Evolutionary conservation across 2,329 filamentous ascomycete species (phyloP).

Genomic region (Cryphonectria radicalis): DNA sequence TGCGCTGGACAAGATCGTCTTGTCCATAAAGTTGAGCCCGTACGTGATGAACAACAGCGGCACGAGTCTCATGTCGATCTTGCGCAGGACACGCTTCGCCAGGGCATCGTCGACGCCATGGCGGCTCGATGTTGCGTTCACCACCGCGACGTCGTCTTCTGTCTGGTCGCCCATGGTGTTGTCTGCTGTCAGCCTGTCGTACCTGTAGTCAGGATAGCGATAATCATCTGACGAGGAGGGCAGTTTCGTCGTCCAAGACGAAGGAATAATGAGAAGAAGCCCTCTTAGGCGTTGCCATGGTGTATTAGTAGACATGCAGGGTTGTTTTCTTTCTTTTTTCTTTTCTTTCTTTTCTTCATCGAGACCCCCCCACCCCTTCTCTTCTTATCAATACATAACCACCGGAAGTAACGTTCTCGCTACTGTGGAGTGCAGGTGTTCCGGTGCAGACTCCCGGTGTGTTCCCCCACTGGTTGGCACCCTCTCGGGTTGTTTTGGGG

Average conservation of each 20-base stretch:
- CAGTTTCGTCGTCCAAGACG: neutral
- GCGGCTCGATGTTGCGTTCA: slow-evolving; percentile 10
- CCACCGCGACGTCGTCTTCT: slow-evolving; percentile 13
- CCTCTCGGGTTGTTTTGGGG: neutral
- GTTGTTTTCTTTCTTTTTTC: neutral
- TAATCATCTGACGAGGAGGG: neutral
- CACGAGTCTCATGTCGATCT: slow-evolving; percentile 60
- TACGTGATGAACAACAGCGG: slow-evolving; percentile 62
- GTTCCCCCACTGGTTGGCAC: neutral
- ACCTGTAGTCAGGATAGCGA: slow-evolving; percentile 5
- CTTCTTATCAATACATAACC: neutral
- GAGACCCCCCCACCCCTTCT: neutral
- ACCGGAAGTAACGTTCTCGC: slow-evolving; percentile 19
- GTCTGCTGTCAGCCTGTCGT: slow-evolving; percentile 18
- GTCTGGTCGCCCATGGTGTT: slow-evolving; percentile 15
- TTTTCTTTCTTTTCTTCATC: neutral
- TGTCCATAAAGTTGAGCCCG: slow-evolving; percentile 66
- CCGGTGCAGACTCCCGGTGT: neutral
- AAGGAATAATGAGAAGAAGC: neutral
- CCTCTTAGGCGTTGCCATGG: slow-evolving; percentile 17
- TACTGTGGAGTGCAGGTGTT: slow-evolving; percentile 14
- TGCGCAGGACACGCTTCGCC: slow-evolving; percentile 49
- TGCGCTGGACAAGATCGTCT: slow-evolving; percentile 59
- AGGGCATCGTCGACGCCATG: slow-evolving; percentile 29
- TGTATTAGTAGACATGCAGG: slow-evolving; percentile 13